Base-by-base conservation (phyloP, 768 basidiomycete species). In the Xerocomellus dryophilus region DNA sequence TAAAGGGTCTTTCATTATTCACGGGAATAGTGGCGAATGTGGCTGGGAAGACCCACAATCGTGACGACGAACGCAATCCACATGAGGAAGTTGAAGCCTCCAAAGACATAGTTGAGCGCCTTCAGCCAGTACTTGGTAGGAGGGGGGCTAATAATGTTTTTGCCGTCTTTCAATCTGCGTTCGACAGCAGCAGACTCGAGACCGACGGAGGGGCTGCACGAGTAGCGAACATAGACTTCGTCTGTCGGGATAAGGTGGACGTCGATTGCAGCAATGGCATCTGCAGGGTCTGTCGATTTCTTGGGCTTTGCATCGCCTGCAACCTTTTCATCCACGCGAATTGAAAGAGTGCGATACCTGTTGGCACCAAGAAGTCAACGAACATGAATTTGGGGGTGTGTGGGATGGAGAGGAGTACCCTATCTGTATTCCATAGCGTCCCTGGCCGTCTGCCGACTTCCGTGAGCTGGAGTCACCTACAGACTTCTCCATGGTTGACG, bases 61-160 rank as follows among this genome's bases (percentile, higher is more conserved):
- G 75, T 76, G 50, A 78, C 73, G 50, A 84, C 69, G 56, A 80
- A 79, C 0, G 80, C 81, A 46, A 79, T 73, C 72, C 82, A 76
- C 68, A 84, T 78, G 15, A 84, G 66, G 49, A 75, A 76, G 47
- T 82, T 82, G 64, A 83, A 83, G 1, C 82, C 82, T 39, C 81
- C 80, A 43, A 84, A 79, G 44, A 83, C 54, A 48, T 81, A 84
- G 59, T 76, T 77, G 17, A 80, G 60, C 29, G 74, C 69, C 71
- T 81, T 82, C 61, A 75, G 72, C 73, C 67, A 79, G 59, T 71
- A 74, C 60, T 79, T 76, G 7, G 73, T 75, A 4, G 73, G 75
- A 3, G 78, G 79, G 0, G 79, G 75, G 20, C 74, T 76, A 20
- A 83, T 78, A 40, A 75, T 66, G 61, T 84, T 84, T 57, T 72